Conservation (phyloP, 495 filamentous ascomycete species). For the Xylaria acuta region DNA sequence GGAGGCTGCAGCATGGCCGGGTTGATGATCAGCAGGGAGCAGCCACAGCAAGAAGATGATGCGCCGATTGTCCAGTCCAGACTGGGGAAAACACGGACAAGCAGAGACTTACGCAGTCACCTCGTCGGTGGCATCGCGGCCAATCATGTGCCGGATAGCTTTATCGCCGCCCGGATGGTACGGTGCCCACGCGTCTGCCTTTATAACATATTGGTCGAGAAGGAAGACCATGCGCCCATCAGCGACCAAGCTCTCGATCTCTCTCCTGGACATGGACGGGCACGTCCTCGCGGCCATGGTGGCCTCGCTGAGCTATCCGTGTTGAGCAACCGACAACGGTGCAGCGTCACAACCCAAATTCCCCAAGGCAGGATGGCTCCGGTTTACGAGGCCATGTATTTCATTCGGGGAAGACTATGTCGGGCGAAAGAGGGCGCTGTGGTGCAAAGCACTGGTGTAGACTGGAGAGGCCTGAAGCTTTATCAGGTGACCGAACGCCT, state of each 20-base stretch:
- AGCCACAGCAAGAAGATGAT: too few relatives aligned
- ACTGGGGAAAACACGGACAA: background rate
- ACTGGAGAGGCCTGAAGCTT: background rate
- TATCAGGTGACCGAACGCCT: background rate
- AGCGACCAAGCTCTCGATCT: slow-evolving; percentile 87
- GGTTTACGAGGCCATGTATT: background rate
- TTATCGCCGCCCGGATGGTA: slow-evolving; percentile 95
- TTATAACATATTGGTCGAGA: slow-evolving; percentile 78
- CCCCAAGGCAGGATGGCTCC: background rate
- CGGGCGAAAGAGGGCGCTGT: background rate
- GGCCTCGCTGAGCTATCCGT: background rate
- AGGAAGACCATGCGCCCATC: slow-evolving; percentile 85
- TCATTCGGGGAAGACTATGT: background rate
- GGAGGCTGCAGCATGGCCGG: slow-evolving; percentile 62
- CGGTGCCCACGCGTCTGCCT: slow-evolving; percentile 83
- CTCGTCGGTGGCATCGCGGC: slow-evolving; percentile 95
- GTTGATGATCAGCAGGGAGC: slow-evolving; percentile 13
- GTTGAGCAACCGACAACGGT: background rate
- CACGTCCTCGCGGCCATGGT: slow-evolving; percentile 44
- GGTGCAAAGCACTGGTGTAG: background rate
- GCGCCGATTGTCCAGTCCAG: too few relatives aligned
- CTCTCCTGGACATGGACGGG: slow-evolving; percentile 66
- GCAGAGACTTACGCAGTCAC: slow-evolving; percentile 76
- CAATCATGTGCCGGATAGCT: slow-evolving; percentile 93
- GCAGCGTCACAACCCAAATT: background rate